A percentile compares a stretch with the other conserved stretches of the same genome.
These are phyloP conservation scores for Yamadazyma taylorii DNA, from an alignment of 1,139 yeast genomes.

Conservation along the genomic window DNA sequence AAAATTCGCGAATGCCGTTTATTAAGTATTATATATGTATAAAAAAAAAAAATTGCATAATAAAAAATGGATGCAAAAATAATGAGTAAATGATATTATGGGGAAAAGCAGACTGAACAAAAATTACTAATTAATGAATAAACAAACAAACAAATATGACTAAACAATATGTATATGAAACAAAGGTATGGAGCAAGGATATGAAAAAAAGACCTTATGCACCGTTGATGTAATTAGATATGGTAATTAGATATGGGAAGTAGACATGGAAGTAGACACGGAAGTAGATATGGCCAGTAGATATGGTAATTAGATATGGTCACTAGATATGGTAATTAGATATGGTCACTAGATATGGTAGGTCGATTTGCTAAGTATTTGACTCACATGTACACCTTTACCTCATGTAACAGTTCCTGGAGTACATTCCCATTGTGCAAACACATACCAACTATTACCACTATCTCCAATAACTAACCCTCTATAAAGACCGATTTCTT, in stretches of 20 bases:
- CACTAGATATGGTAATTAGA: too few species aligned
- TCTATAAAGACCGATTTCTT: slow-evolving; percentile 79
- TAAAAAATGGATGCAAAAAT: slow-evolving; percentile 1
- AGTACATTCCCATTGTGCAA: slow-evolving; percentile 85
- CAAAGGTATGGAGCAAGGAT: neutral
- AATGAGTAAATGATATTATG: slow-evolving; percentile 1
- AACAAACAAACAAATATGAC: slow-evolving; percentile 1
- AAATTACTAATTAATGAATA: neutral
- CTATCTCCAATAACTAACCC: slow-evolving; percentile 80
- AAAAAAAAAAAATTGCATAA: neutral
- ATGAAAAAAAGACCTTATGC: neutral
- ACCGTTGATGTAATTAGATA: too few species aligned
- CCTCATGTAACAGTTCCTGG: slow-evolving; percentile 21
- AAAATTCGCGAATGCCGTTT: slow-evolving; percentile 2
- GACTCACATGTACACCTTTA: too few species aligned
- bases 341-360: too few species aligned
- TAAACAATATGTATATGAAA: neutral
- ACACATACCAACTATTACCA: slow-evolving; percentile 83
- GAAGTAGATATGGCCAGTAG: too few species aligned
- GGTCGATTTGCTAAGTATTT: too few species aligned
- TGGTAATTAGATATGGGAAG: too few species aligned
- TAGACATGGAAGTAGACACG: too few species aligned
- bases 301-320: too few species aligned
- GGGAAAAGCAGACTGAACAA: too few species aligned
- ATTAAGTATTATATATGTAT: too few species aligned